A percentile compares a stretch with the other conserved stretches of the same genome.
These are phyloP conservation scores for Stylosanthes scabra DNA, from an alignment of 331 rosid genomes.

Conservation along the genomic window DNA sequence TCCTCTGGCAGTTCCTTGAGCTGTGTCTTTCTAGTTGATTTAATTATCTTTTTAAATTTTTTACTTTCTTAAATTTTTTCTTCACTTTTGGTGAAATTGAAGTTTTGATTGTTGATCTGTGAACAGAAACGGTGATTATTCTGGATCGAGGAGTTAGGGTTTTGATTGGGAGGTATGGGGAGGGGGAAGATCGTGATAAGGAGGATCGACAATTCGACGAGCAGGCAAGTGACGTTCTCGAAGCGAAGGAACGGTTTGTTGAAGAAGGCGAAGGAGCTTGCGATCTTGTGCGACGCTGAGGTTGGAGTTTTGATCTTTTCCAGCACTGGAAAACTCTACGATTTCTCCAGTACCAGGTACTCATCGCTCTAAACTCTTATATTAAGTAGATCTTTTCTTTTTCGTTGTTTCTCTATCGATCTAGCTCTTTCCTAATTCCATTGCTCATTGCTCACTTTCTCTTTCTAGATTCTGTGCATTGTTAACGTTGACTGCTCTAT, in stretches of 20 bases:
- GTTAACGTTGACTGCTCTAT: conserved; percentile 5
- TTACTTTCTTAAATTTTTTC: background rate
- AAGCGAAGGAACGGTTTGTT: conserved; percentile 85
- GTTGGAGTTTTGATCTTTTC: conserved; percentile 94
- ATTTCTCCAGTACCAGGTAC: conserved; percentile 81
- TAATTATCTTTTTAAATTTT: background rate
- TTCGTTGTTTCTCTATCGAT: background rate
- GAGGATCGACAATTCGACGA: conserved; percentile 95
- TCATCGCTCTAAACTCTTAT: conserved; percentile 12
- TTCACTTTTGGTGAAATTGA: background rate
- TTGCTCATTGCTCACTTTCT: background rate
- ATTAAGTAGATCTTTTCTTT: conserved; percentile 13
- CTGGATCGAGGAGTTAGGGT: conserved; percentile 44
- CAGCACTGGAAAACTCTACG: conserved; percentile 89
- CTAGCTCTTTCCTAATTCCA: background rate
- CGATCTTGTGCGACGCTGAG: conserved; percentile 93
- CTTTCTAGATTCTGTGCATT: conserved; percentile 7
- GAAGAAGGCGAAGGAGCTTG: conserved; percentile 96
- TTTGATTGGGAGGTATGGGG: conserved; percentile 61
- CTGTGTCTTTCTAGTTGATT: background rate
- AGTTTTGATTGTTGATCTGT: conserved; percentile 26
- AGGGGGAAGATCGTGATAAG: conserved; percentile 97
- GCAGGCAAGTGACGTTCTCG: conserved; percentile 94
- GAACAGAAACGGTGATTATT: conserved; percentile 15
- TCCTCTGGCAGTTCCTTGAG: background rate